Conservation (phyloP, 306 rosid species). For the Pyrus communis region DNA sequence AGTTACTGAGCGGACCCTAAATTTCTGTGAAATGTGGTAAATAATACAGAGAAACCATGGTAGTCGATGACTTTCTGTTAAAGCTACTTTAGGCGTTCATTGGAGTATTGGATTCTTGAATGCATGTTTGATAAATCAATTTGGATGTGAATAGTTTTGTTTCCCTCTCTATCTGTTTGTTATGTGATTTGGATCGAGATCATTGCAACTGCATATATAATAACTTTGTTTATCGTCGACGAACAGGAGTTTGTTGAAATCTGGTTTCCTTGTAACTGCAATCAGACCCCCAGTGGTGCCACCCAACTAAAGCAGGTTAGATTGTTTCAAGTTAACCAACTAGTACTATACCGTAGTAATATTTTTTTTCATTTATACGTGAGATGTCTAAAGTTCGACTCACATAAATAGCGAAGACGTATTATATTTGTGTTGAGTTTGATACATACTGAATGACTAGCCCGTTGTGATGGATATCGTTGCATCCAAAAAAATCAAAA, state of each 20-base stretch:
- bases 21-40: too few relatives aligned
- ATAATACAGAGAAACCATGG: too few relatives aligned
- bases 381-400: too few relatives aligned
- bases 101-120: not conserved
- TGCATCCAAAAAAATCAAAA: too few relatives aligned
- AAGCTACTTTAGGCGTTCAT: not conserved
- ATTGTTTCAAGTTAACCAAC: not conserved
- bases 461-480: too few relatives aligned
- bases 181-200: not conserved
- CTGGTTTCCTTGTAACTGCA: not conserved
- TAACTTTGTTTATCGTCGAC: not conserved
- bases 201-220: slow-evolving; percentile 9
- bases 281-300: not conserved
- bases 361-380: too few relatives aligned
- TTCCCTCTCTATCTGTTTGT: not conserved
- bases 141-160: not conserved
- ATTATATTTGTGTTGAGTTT: too few relatives aligned
- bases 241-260: not conserved
- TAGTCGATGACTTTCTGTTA: not conserved
- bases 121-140: not conserved
- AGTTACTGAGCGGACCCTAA: accelerated
- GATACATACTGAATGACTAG: too few relatives aligned
- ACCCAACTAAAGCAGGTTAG: not conserved
- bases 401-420: too few relatives aligned
- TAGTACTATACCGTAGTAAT: too few relatives aligned